phyloP scores from a whole-genome alignment of 805 yeast genomes.

The Metschnikowia orientalis region DNA sequence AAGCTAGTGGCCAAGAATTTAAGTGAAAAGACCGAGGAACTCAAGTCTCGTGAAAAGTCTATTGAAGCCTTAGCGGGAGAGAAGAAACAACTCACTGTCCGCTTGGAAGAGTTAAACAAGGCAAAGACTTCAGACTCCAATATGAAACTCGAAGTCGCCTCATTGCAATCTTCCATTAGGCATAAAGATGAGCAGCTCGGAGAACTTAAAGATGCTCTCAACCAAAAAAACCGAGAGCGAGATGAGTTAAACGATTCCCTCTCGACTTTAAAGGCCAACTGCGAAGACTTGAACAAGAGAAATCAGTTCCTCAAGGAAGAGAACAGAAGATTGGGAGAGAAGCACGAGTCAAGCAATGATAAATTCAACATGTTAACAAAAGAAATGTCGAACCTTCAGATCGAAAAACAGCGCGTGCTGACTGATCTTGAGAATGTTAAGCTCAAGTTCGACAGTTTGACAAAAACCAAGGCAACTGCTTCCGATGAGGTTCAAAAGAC shows the following conservation, averaged over 20 bases:
- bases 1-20: neutral
- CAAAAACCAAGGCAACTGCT: constrained; percentile 31
- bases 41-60: constrained; percentile 23
- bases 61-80: constrained; percentile 22
- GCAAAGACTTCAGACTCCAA: constrained; percentile 39
- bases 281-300: constrained; percentile 35
- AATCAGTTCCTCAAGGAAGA: constrained; percentile 34
- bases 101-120: constrained; percentile 27
- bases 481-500: constrained; percentile 40
- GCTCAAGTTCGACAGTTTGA: constrained; percentile 31
- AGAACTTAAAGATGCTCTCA: constrained; percentile 34
- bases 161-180: constrained; percentile 40
- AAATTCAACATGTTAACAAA: constrained; percentile 28
- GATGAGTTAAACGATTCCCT: constrained; percentile 35
- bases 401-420: constrained; percentile 38
- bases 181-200: constrained; percentile 42
- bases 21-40: constrained; percentile 12
- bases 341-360: constrained; percentile 37
- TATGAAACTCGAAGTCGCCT: constrained; percentile 45
- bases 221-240: constrained; percentile 32
- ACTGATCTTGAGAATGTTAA: constrained; percentile 39
- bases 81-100: constrained; percentile 34
- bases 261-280: constrained; percentile 37
- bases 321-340: constrained; percentile 37
- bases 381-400: constrained; percentile 38